Percentiles rank a stretch among this genome's conserved stretches.
phyloP scores from a whole-genome alignment of 257 asterid genomes.

The Nicotiana otophora region DNA sequence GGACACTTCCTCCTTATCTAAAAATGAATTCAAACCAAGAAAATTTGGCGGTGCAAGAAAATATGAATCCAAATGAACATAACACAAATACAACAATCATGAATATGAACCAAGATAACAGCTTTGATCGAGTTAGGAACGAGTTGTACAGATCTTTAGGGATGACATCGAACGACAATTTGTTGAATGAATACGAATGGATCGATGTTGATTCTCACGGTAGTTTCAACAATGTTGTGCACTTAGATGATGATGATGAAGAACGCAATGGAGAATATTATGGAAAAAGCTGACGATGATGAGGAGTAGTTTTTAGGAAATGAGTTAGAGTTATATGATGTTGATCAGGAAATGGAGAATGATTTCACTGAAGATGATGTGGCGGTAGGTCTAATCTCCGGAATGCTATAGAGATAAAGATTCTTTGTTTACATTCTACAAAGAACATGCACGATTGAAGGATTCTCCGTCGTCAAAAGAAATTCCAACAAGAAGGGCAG shows the following conservation, averaged over 20 bases:
- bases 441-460: background rate
- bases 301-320: background rate
- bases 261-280: background rate
- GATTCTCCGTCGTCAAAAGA: background rate
- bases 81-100: too few species aligned
- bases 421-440: background rate
- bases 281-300: background rate
- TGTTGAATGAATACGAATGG: too few species aligned
- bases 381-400: background rate
- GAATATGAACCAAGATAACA: too few species aligned
- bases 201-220: too few species aligned
- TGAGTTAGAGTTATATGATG: background rate
- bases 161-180: too few species aligned
- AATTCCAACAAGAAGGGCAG: background rate
- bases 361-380: background rate
- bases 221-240: background rate
- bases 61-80: too few species aligned
- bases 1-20: too few species aligned
- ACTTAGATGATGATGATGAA: background rate
- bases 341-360: background rate
- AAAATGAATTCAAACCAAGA: too few species aligned
- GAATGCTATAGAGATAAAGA: background rate
- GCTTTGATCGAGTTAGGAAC: too few species aligned
- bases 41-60: too few species aligned
- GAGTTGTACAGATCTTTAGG: too few species aligned